Base-by-base conservation (phyloP, 192 early-diverging fungal genomes). In the Backusella sp. region DNA sequence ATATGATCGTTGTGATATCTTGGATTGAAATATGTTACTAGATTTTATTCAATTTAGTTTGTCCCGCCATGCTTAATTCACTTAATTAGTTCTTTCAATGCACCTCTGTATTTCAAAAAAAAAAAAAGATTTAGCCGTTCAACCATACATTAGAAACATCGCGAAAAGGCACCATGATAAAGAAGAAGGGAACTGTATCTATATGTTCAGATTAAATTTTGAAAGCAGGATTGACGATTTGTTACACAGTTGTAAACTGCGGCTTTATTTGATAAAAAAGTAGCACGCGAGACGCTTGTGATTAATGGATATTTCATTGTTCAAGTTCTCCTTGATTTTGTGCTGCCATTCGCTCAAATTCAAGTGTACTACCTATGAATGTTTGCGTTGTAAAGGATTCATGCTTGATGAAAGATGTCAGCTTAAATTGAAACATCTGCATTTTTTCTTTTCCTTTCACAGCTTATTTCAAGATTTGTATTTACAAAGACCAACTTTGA, bases 21-120 rank as follows among this genome's bases (percentile, higher is more conserved):
- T 23, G 56, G 56, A 28, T 62, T 62, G 9, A 62, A 62, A 62
- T n/a, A 62, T 62, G 23, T 28, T 62, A 62, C 56, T 28, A 62
- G 56, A 62, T 62, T 62, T 62, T 62, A 62, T 62, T 62, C 56
- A 62, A 62, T 62, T 62, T 62, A 62, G 56, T 62, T 62, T 62
- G 56, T 59, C 53, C 53, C 26, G 53, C 53, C 53, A 59, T 59
- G 23, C 53, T 12, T 59, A 59, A 59, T 26, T 59, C 21, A 59
- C 53, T 12, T 59, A 59, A 59, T 59, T 59, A 28, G 3, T 9
- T 3, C 26, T 21, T 26, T 59, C 23, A 26, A 59, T 59, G 23
- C 23, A 9, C 11, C 7, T 59, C 53, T 59, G 9, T 59, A 59
- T 59, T 59, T 59, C 53, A 56, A 26, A 53, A 52, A 42, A 49